Evolutionary conservation across 495 filamentous ascomycete genomes (phyloP).

Genomic region (Daldinia decipiens): DNA sequence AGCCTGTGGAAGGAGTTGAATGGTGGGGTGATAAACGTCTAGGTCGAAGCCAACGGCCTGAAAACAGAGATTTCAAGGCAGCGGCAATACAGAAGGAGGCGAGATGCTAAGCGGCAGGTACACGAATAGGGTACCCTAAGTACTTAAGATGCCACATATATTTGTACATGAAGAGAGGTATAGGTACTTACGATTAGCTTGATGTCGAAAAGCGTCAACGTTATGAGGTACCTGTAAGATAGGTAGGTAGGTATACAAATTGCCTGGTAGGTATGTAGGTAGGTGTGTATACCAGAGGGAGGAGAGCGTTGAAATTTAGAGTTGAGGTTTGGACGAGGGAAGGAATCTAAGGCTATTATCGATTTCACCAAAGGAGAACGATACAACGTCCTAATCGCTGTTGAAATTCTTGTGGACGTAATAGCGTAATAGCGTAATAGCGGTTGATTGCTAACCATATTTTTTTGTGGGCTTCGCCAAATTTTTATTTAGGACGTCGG

Average conservation of each 20-base stretch:
- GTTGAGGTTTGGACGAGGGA: background rate
- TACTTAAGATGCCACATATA: background rate
- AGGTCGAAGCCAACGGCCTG: slow-evolving; percentile 6
- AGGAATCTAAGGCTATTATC: slow-evolving; percentile 8
- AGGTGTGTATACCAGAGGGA: background rate
- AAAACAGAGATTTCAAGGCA: slow-evolving; percentile 13
- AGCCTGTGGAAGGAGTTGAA: background rate
- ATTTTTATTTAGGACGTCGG: slow-evolving; percentile 29
- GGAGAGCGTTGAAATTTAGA: background rate
- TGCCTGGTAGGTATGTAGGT: background rate
- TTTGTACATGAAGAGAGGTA: background rate
- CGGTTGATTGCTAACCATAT: slow-evolving; percentile 26
- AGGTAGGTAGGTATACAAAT: background rate
- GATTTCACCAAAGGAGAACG: background rate
- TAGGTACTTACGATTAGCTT: background rate
- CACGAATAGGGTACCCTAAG: background rate
- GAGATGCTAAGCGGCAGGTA: slow-evolving; percentile 11
- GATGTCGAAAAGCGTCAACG: background rate
- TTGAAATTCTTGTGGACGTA: slow-evolving; percentile 28
- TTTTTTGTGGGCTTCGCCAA: slow-evolving; percentile 42
- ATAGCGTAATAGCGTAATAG: slow-evolving; percentile 9
- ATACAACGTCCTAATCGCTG: slow-evolving; percentile 9
- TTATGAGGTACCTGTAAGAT: background rate
- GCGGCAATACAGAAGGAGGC: slow-evolving; percentile 2
- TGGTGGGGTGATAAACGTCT: slow-evolving; percentile 13